Conservation (phyloP, 345 rosid genomes). For the Acer saccharum region DNA sequence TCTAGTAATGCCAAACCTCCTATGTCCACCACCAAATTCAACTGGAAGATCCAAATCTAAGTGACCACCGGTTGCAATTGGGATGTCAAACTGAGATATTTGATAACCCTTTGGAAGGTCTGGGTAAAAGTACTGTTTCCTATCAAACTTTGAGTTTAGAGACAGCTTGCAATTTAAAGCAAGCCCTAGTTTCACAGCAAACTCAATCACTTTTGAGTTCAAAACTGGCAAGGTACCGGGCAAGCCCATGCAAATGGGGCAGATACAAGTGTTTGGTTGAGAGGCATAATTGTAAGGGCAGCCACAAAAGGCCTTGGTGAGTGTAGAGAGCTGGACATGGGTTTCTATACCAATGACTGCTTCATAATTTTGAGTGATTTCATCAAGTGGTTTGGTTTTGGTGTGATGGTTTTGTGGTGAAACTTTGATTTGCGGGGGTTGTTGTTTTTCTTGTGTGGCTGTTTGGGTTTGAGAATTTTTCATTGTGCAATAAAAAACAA, state of each 20-base stretch:
- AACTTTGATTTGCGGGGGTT: conserved; percentile 39
- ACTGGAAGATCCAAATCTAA: conserved; percentile 85
- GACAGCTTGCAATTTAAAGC: conserved; percentile 87
- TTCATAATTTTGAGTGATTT: conserved; percentile 61
- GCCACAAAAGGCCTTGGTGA: conserved; percentile 84
- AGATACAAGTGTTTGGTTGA: conserved; percentile 68
- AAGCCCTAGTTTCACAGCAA: conserved; percentile 79
- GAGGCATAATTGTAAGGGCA: conserved; percentile 88
- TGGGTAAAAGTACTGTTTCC: conserved; percentile 96
- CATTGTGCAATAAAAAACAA: conserved; percentile 44
- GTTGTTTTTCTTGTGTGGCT: conserved; percentile 51
- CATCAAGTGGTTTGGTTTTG: conserved; percentile 51
- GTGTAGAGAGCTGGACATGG: conserved; percentile 87
- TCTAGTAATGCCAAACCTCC: conserved; percentile 87
- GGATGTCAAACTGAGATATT: conserved; percentile 94
- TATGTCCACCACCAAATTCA: conserved; percentile 92
- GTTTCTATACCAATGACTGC: conserved; percentile 96
- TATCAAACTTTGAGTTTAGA: conserved; percentile 82
- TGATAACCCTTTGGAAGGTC: conserved; percentile 98
- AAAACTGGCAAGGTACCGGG: conserved; percentile 95
- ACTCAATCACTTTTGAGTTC: conserved; percentile 83
- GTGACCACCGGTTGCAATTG: conserved; percentile 74
- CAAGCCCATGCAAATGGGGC: conserved; percentile 95
- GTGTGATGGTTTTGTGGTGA: conserved; percentile 44
- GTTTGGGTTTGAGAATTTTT: conserved; percentile 48